A percentile compares a stretch with the other conserved stretches of the same genome.
Conservation (phyloP, 148 eudicot species). For the Persicaria maculosa region DNA sequence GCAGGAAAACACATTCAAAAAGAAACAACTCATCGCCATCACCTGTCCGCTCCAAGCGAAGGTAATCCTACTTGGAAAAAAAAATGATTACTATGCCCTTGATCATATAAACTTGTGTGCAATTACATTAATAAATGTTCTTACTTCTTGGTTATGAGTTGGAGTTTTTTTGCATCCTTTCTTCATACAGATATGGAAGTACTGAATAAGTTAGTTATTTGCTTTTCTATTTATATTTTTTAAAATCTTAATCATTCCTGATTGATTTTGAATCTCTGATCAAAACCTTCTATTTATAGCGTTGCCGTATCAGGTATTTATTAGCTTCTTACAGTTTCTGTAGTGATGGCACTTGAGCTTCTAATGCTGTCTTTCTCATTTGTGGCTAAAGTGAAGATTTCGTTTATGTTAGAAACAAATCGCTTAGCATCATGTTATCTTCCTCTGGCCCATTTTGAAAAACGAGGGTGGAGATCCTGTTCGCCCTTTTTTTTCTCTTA, state of each 20-base stretch:
- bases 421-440: not conserved
- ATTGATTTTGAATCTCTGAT: not conserved
- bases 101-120: not conserved
- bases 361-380: not conserved
- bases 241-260: not conserved
- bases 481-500: not conserved
- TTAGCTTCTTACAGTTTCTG: not conserved
- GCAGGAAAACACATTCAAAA: constrained; percentile 59
- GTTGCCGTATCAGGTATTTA: not conserved
- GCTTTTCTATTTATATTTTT: not conserved
- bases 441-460: not conserved
- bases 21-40: constrained; percentile 62
- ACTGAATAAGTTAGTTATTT: not conserved
- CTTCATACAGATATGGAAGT: not conserved
- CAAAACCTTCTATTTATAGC: not conserved
- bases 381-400: not conserved
- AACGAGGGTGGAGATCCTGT: not conserved
- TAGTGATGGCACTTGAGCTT: not conserved
- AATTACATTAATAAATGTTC: not conserved
- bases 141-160: not conserved
- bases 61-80: constrained; percentile 34
- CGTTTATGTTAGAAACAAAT: not conserved
- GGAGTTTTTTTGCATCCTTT: not conserved
- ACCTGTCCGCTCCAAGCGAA: constrained; percentile 68
- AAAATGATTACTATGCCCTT: not conserved